A percentile compares a stretch with the other conserved stretches of the same genome.
Conservation (phyloP, 192 early-diverging fungal genomes). For the Linnemannia elongata region DNA sequence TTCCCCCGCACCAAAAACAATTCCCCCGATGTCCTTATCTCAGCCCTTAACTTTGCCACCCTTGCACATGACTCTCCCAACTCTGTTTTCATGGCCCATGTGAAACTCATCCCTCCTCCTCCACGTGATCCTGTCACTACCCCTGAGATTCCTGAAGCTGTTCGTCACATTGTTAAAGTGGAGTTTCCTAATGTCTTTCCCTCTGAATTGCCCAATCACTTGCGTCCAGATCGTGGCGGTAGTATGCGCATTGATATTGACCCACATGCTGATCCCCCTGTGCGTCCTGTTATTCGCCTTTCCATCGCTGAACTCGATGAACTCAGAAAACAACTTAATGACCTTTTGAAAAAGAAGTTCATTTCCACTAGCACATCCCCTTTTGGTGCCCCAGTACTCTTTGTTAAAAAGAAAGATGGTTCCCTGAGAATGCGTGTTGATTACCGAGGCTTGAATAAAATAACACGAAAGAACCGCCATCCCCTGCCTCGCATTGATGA, state of each 20-base stretch:
- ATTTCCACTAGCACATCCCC: constrained; percentile 56
- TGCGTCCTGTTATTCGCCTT: constrained; percentile 24
- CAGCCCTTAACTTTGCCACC: constrained; percentile 7
- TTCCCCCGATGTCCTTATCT: background rate
- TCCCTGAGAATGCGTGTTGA: no score
- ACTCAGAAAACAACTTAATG: constrained; percentile 31
- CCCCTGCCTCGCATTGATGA: constrained; percentile 67
- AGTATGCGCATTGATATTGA: constrained; percentile 39
- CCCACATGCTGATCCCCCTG: constrained; percentile 26
- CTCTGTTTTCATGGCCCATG: background rate
- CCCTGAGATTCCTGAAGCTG: background rate
- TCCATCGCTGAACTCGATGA: constrained; percentile 49
- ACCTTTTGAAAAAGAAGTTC: constrained; percentile 28
- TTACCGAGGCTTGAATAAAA: no score
- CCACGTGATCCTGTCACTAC: background rate
- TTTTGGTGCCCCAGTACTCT: no score
- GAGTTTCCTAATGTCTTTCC: constrained; percentile 44
- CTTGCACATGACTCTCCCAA: background rate
- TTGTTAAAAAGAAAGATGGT: no score
- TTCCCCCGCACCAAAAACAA: background rate
- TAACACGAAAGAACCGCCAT: constrained; percentile 60
- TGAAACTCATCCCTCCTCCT: background rate
- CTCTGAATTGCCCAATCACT: constrained; percentile 14
- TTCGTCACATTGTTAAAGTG: background rate
- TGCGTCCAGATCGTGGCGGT: constrained; percentile 31